These are phyloP conservation scores for Ilyonectria mors-panacis DNA, from an alignment of 2,329 filamentous ascomycete species.

Conservation along the genomic window DNA sequence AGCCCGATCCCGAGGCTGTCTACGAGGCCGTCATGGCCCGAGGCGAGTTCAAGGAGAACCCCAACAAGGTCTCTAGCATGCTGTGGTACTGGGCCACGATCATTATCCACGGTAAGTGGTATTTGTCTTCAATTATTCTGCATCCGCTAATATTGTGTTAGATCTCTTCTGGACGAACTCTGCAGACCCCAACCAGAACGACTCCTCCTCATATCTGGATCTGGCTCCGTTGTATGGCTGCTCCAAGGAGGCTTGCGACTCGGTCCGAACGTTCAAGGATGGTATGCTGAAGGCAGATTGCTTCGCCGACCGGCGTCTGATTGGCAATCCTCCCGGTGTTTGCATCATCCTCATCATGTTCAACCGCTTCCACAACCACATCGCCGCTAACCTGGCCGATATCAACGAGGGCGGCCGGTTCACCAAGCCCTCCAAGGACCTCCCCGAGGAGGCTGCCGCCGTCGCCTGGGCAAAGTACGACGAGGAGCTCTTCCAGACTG, in stretches of 20 bases:
- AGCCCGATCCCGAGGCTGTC: slow-evolving; percentile 76
- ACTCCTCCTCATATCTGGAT: slow-evolving; percentile 81
- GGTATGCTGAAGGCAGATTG: slow-evolving; percentile 81
- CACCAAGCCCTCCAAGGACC: slow-evolving; percentile 69
- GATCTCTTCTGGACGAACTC: slow-evolving; percentile 81
- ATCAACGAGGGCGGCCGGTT: slow-evolving; percentile 91
- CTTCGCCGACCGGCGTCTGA: slow-evolving; percentile 79
- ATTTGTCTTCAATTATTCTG: accelerated
- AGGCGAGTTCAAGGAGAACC: slow-evolving; percentile 68
- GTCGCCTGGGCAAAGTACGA: slow-evolving; percentile 78
- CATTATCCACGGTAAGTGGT: slow-evolving; percentile 74
- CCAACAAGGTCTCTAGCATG: slow-evolving; percentile 80
- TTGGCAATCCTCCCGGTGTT: slow-evolving; percentile 81
- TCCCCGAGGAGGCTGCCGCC: slow-evolving; percentile 64
- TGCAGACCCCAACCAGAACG: slow-evolving; percentile 70
- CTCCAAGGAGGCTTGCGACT: slow-evolving; percentile 76
- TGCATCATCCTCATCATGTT: slow-evolving; percentile 83
- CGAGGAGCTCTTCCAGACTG: slow-evolving; percentile 85
- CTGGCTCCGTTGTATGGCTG: slow-evolving; percentile 80
- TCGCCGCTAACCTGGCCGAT: slow-evolving; percentile 82
- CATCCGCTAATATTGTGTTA: slow-evolving; percentile 34
- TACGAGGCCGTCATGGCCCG: slow-evolving; percentile 74
- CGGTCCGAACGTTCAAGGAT: slow-evolving; percentile 78
- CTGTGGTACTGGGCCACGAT: slow-evolving; percentile 82
- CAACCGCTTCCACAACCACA: slow-evolving; percentile 89